Evolutionary conservation across 305 asterid species (phyloP).

Genomic region (Plantago lanceolata): DNA sequence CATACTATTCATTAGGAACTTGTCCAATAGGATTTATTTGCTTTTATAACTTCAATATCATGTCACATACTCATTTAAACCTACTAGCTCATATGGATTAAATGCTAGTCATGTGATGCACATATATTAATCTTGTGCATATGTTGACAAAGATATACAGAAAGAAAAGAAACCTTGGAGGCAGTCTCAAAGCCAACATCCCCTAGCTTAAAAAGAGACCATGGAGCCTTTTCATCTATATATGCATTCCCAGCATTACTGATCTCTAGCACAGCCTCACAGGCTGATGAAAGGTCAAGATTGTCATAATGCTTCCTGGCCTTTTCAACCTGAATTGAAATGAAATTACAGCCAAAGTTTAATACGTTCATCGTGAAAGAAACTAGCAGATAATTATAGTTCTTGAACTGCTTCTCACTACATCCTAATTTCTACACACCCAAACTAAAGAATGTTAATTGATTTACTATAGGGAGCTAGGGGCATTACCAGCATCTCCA

Average conservation of each 20-base stretch:
- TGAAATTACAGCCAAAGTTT: background rate
- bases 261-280: slow-evolving; percentile 80
- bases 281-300: slow-evolving; percentile 78
- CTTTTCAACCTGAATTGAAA: slow-evolving; percentile 54
- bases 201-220: slow-evolving; percentile 93
- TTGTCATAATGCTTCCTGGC: slow-evolving; percentile 66
- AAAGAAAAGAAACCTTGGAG: slow-evolving; percentile 53
- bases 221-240: slow-evolving; percentile 75
- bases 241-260: slow-evolving; percentile 78
- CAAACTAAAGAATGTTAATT: slow-evolving; percentile 6
- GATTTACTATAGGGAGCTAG: slow-evolving; percentile 6
- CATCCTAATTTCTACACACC: slow-evolving; percentile 16
- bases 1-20: slow-evolving; percentile 1
- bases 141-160: slow-evolving; percentile 8
- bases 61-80: background rate
- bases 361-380: background rate
- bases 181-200: slow-evolving; percentile 75
- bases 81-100: background rate
- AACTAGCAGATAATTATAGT: slow-evolving; percentile 3
- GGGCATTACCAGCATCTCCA: slow-evolving; percentile 51
- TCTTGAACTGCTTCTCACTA: slow-evolving; percentile 1
- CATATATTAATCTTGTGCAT: background rate
- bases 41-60: background rate
- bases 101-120: background rate
- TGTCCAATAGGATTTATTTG: background rate